Conservation (phyloP, 192 early-diverging fungal genomes). For the Linderina pennispora region DNA sequence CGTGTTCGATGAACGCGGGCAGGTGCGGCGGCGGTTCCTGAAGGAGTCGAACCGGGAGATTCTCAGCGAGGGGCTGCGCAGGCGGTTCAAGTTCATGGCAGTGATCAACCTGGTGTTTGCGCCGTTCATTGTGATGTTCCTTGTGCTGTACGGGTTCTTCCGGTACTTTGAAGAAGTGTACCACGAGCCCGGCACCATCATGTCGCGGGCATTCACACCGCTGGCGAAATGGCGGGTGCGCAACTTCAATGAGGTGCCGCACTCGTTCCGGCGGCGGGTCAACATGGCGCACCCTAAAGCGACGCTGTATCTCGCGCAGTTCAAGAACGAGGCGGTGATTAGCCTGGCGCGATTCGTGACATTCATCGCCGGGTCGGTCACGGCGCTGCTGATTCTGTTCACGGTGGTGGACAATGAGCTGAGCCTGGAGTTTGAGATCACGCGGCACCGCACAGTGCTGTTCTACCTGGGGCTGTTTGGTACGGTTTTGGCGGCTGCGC, state of each 20-base stretch:
- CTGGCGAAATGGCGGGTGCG: slow-evolving; percentile 91
- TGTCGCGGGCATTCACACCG: slow-evolving; percentile 75
- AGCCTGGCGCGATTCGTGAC: slow-evolving; percentile 80
- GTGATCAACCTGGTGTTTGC: slow-evolving; percentile 77
- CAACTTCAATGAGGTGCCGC: slow-evolving; percentile 97
- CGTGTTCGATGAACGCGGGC: slow-evolving; percentile 85
- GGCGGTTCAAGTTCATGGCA: slow-evolving; percentile 85
- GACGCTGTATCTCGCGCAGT: slow-evolving; percentile 81
- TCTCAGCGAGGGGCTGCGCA: slow-evolving; percentile 60
- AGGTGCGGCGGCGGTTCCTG: slow-evolving; percentile 74
- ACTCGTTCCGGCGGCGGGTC: slow-evolving; percentile 75
- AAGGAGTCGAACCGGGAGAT: slow-evolving; percentile 60
- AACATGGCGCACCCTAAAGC: slow-evolving; percentile 68
- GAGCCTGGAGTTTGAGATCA: slow-evolving; percentile 86
- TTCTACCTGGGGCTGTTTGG: slow-evolving; percentile 94
- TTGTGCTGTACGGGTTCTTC: slow-evolving; percentile 83
- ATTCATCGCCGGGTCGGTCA: slow-evolving; percentile 85
- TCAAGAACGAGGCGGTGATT: slow-evolving; percentile 76
- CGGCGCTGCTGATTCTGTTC: slow-evolving; percentile 75
- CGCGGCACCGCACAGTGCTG: slow-evolving; percentile 77
- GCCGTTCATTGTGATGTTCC: slow-evolving; percentile 80
- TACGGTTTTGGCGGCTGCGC: slow-evolving; percentile 68
- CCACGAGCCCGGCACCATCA: slow-evolving; percentile 75
- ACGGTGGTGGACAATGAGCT: slow-evolving; percentile 84
- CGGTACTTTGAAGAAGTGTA: slow-evolving; percentile 84